phyloP scores from a whole-genome alignment of 2,329 filamentous ascomycete genomes.

The Ophiostoma ulmi region DNA sequence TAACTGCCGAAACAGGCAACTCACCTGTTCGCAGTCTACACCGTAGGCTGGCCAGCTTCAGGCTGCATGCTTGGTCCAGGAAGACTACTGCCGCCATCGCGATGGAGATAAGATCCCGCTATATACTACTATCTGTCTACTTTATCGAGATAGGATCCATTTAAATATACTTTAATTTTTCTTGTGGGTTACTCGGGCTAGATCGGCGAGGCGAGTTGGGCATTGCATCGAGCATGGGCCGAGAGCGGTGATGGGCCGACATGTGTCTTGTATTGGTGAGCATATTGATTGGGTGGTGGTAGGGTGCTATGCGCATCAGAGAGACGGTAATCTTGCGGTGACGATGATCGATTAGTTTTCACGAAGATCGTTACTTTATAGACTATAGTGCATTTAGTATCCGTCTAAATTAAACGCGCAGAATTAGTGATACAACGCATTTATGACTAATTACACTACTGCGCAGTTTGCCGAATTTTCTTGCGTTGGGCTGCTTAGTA shows the following conservation, averaged over 20 bases:
- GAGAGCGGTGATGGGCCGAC: background rate
- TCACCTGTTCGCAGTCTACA: background rate
- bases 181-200: background rate
- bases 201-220: background rate
- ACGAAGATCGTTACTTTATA: no score
- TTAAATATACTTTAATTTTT: background rate
- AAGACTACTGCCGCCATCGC: background rate
- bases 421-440: no score
- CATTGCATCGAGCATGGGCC: background rate
- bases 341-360: no score
- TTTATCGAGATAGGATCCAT: no score
- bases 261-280: background rate
- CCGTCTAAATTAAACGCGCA: no score
- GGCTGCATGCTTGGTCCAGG: background rate
- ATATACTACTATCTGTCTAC: no score
- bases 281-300: background rate
- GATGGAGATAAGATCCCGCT: background rate
- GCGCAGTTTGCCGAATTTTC: no score
- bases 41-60: background rate
- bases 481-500: no score
- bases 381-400: no score
- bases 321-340: no score
- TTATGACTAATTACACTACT: no score
- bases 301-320: no score
- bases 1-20: conserved; percentile 1